Evolutionary conservation across 2,329 filamentous ascomycete species (phyloP).

Genomic region (Xylaria sp.): DNA sequence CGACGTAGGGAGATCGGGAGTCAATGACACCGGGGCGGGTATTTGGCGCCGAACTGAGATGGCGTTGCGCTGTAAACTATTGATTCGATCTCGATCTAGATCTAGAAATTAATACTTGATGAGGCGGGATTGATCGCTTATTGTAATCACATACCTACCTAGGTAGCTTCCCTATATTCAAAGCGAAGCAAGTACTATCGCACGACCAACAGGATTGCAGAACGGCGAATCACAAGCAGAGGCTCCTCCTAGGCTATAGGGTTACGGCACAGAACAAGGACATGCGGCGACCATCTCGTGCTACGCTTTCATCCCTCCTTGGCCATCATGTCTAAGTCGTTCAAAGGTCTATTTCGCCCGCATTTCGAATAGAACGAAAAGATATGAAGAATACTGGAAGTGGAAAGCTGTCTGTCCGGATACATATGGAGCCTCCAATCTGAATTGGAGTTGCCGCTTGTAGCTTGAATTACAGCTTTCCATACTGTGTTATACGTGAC

Average conservation of each 20-base stretch:
- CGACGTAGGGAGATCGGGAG: constrained; percentile 48
- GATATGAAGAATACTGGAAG: background rate
- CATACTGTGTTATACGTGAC: background rate
- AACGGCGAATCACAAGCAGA: constrained; percentile 25
- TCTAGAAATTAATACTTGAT: background rate
- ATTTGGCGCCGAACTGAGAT: background rate
- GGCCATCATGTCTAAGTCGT: constrained; percentile 14
- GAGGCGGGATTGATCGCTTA: background rate
- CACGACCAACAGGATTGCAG: background rate
- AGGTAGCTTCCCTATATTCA: constrained; percentile 8
- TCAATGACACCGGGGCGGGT: constrained; percentile 36
- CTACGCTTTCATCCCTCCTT: constrained; percentile 20
- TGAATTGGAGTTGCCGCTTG: background rate
- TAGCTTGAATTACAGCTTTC: background rate
- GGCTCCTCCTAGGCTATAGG: constrained; percentile 12
- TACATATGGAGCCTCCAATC: background rate
- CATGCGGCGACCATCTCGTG: constrained; percentile 24
- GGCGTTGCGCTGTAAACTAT: constrained; percentile 16
- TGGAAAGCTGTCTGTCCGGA: background rate
- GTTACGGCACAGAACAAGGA: constrained; percentile 25
- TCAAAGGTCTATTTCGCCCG: constrained; percentile 14
- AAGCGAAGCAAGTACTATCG: constrained; percentile 21
- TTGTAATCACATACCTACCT: constrained; percentile 18
- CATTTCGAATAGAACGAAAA: constrained; percentile 16
- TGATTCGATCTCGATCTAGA: constrained; percentile 7